A percentile compares a stretch with the other conserved stretches of the same genome.
Conservation (phyloP, 208 protist species). For the Chromosphaera perkinsii region DNA sequence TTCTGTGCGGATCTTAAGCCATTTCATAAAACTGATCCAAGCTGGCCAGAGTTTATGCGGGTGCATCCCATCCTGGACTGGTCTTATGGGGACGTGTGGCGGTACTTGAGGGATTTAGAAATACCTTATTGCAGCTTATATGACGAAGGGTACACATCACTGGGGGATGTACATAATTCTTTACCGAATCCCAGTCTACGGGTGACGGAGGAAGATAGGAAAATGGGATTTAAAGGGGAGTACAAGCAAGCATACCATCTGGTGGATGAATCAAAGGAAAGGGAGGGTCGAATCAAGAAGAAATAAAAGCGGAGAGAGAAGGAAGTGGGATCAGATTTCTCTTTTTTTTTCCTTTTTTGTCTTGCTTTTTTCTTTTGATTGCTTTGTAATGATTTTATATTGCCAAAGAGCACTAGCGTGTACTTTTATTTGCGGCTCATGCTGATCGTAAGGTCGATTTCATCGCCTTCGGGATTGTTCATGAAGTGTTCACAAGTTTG, state of each 20-base stretch:
- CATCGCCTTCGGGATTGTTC: no score
- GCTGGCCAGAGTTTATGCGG: conserved; percentile 46
- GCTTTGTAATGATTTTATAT: no score
- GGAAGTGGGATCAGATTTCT: no score
- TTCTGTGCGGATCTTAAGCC: conserved; percentile 14
- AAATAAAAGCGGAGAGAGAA: no score
- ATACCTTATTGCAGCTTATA: conserved; percentile 45
- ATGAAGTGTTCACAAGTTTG: no score
- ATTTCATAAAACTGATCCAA: conserved; percentile 16
- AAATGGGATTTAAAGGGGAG: no score
- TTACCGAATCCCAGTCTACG: conserved; percentile 38
- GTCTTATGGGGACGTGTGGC: conserved; percentile 43
- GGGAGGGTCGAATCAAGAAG: conserved; percentile 9
- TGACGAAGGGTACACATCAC: conserved; percentile 41
- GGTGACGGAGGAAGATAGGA: background rate
- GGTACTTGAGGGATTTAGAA: conserved; percentile 25
- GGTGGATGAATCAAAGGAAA: conserved; percentile 16
- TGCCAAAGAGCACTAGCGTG: no score
- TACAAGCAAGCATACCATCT: conserved; percentile 37
- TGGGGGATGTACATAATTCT: conserved; percentile 36
- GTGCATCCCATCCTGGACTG: conserved; percentile 51
- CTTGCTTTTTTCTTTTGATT: no score
- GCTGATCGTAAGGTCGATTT: no score
- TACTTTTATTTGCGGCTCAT: no score
- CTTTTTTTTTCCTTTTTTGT: no score